phyloP scores from a whole-genome alignment of 176 grass and related monocot genomes.

The Oryza rufipogon region DNA sequence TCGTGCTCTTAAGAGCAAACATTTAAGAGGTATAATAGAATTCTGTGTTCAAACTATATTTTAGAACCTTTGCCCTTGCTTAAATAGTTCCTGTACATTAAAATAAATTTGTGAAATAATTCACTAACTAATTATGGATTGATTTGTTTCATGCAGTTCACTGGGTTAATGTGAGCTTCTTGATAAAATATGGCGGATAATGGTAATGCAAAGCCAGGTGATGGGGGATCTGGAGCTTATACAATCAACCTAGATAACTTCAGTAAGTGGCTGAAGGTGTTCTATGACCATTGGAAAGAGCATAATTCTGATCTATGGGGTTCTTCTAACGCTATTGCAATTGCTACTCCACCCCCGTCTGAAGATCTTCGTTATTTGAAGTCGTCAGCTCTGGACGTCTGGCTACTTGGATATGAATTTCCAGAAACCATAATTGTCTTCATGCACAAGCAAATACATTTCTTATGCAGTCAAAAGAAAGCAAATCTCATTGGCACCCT shows the following conservation, averaged over 20 bases:
- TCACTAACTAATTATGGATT: slow-evolving; percentile 20
- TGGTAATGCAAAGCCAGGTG: slow-evolving; percentile 45
- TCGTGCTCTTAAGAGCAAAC: background rate
- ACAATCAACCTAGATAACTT: slow-evolving; percentile 71
- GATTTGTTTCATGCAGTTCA: slow-evolving; percentile 27
- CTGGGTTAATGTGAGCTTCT: slow-evolving; percentile 37
- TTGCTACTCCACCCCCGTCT: slow-evolving; percentile 78
- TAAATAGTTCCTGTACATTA: background rate
- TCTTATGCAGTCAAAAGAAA: slow-evolving; percentile 85
- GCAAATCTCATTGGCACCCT: slow-evolving; percentile 66
- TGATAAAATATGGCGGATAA: slow-evolving; percentile 60
- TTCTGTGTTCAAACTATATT: background rate
- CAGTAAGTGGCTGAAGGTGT: slow-evolving; percentile 65
- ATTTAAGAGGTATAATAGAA: background rate
- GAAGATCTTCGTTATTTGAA: slow-evolving; percentile 85
- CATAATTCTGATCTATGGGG: slow-evolving; percentile 71
- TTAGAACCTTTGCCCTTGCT: background rate
- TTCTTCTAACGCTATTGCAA: slow-evolving; percentile 68
- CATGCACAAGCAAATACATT: slow-evolving; percentile 71
- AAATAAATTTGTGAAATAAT: background rate
- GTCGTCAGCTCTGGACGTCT: slow-evolving; percentile 78
- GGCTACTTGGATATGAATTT: slow-evolving; percentile 92
- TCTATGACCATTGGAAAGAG: slow-evolving; percentile 69
- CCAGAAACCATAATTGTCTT: slow-evolving; percentile 94
- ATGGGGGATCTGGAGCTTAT: slow-evolving; percentile 41